A percentile compares a stretch with the other conserved stretches of the same genome.
These are phyloP conservation scores for Diplodia intermedia DNA, from an alignment of 2,329 filamentous ascomycete species.

Conservation along the genomic window DNA sequence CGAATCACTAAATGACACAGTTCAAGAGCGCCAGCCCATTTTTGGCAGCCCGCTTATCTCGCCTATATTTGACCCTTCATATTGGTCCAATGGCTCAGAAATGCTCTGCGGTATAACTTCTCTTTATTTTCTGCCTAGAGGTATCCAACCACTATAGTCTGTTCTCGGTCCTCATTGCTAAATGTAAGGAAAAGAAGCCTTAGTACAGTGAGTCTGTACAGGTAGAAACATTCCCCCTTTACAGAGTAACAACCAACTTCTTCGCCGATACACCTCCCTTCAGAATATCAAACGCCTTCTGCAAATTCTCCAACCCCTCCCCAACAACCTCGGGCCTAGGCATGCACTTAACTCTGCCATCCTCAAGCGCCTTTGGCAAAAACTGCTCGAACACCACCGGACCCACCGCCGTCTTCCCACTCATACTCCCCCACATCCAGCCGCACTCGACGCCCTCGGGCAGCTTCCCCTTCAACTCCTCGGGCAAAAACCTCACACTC, in stretches of 20 bases:
- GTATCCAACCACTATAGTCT: too few relatives aligned
- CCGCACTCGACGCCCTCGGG: slow-evolving; percentile 2
- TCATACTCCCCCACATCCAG: not conserved
- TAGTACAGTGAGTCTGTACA: too few relatives aligned
- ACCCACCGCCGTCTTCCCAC: slow-evolving; percentile 39
- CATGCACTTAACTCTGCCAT: slow-evolving; percentile 42
- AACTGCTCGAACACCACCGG: slow-evolving; percentile 45
- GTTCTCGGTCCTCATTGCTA: too few relatives aligned
- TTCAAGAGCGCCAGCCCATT: too few relatives aligned
- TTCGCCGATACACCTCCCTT: slow-evolving; percentile 48
- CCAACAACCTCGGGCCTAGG: slow-evolving; percentile 42
- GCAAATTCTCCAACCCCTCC: slow-evolving; percentile 39
- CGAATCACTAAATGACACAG: too few relatives aligned
- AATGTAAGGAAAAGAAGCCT: too few relatives aligned
- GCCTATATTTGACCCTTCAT: too few relatives aligned
- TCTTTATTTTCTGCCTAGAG: too few relatives aligned
- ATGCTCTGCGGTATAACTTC: too few relatives aligned
- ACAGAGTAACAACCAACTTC: slow-evolving; percentile 46
- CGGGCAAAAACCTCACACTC: not conserved
- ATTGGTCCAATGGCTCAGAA: too few relatives aligned
- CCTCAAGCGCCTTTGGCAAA: slow-evolving; percentile 43
- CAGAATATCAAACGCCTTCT: slow-evolving; percentile 38
- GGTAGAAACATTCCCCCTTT: too few relatives aligned
- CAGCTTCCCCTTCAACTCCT: not conserved
- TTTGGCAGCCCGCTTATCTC: too few relatives aligned